A percentile compares a stretch with the other conserved stretches of the same genome.
Evolutionary conservation across 768 basidiomycete species (phyloP).

Genomic region (Tricholoma sp.): DNA sequence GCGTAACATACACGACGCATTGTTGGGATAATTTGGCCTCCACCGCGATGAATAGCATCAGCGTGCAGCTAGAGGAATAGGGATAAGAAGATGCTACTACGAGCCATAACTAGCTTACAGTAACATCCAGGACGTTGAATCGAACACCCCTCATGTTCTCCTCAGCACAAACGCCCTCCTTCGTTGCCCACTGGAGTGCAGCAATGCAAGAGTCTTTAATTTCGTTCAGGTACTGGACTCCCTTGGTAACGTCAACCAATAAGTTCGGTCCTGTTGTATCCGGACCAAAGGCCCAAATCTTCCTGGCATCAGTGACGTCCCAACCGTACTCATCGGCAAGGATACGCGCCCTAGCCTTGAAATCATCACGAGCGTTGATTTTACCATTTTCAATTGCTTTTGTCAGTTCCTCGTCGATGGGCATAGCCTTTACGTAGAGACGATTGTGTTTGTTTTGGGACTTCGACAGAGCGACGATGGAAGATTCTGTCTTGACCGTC

Average conservation of each 20-base stretch:
- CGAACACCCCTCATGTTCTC: constrained; percentile 99
- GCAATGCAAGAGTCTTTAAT: constrained; percentile 99
- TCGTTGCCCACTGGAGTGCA: constrained; percentile 99
- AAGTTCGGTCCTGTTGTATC: constrained; percentile 97
- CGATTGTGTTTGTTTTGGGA: constrained; percentile 99
- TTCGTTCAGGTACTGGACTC: constrained; percentile 98
- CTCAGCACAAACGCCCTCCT: constrained; percentile 94
- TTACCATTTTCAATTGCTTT: constrained; percentile 87
- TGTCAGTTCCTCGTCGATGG: constrained; percentile 91
- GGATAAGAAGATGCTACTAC: neutral
- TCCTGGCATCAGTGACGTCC: constrained; percentile 99
- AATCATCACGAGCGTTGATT: constrained; percentile 91
- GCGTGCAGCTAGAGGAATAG: constrained; percentile 67
- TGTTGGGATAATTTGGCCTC: constrained; percentile 98
- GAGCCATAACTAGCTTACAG: constrained; percentile 41
- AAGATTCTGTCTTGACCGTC: constrained; percentile 94
- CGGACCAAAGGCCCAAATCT: constrained; percentile 99
- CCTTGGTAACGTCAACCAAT: constrained; percentile 97
- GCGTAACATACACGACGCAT: constrained; percentile 97
- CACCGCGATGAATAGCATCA: constrained; percentile 99
- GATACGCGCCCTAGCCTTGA: constrained; percentile 92
- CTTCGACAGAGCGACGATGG: constrained; percentile 95
- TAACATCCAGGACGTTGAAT: constrained; percentile 93
- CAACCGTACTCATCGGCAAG: constrained; percentile 96
- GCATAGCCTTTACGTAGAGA: constrained; percentile 89